Evolutionary conservation across 768 basidiomycete species (phyloP).

Genomic region (Psilocybe cubensis): DNA sequence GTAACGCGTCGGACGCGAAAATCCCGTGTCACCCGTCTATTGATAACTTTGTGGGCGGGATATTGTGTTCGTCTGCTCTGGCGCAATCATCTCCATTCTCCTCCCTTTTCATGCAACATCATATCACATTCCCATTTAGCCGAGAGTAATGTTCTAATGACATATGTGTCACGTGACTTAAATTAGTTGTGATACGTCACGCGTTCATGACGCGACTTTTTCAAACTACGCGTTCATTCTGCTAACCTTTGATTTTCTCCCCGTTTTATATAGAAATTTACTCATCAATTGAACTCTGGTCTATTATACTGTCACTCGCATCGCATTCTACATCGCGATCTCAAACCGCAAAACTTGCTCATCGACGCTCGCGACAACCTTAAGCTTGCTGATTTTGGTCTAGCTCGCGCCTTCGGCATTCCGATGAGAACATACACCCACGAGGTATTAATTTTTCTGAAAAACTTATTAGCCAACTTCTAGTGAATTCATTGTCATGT

Average conservation of each 20-base stretch:
- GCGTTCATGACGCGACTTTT: constrained; percentile 21
- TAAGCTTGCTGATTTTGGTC: constrained; percentile 95
- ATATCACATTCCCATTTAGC: constrained; percentile 8
- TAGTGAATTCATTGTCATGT: constrained; percentile 17
- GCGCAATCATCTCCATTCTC: constrained; percentile 11
- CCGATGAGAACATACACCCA: constrained; percentile 81
- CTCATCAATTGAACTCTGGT: constrained; percentile 89
- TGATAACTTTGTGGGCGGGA: neutral
- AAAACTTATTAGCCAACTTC: constrained; percentile 5
- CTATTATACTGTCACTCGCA: constrained; percentile 95
- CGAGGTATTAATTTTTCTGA: constrained; percentile 62
- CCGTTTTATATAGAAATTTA: constrained; percentile 84
- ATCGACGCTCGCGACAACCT: constrained; percentile 90
- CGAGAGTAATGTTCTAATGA: constrained; percentile 17
- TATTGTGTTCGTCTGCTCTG: constrained; percentile 3
- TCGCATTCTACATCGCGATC: constrained; percentile 94
- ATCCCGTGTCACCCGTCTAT: constrained; percentile 1
- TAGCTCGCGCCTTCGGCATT: constrained; percentile 97
- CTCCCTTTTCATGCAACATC: constrained; percentile 14
- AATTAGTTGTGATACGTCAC: constrained; percentile 27
- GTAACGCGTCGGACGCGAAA: constrained; percentile 27
- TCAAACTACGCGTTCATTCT: neutral
- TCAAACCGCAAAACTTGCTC: constrained; percentile 95
- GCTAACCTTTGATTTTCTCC: constrained; percentile 9
- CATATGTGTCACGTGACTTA: constrained; percentile 30